A percentile compares a stretch with the other conserved stretches of the same genome.
phyloP scores from a whole-genome alignment of 768 basidiomycete species.

The Kwoniella heveanensis region DNA sequence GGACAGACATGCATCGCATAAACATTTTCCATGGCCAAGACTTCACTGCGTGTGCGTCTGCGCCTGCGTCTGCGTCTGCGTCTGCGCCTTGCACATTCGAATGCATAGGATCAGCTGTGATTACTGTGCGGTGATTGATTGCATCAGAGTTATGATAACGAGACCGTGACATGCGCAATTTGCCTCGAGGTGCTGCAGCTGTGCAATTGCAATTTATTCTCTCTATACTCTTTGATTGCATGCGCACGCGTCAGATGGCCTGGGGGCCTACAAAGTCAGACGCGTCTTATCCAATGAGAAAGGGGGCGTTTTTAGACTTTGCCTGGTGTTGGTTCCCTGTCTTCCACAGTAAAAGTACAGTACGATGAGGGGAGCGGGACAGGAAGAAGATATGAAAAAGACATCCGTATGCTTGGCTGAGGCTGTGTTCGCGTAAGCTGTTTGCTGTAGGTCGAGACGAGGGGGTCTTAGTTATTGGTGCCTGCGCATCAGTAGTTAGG shows the following conservation, averaged over 20 bases:
- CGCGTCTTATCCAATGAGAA: not conserved
- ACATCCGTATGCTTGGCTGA: slow-evolving; percentile 1
- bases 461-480: too few species aligned
- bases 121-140: too few species aligned
- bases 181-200: not conserved
- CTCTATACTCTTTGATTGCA: too few species aligned
- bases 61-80: not conserved
- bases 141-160: too few species aligned
- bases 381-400: not conserved
- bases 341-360: too few species aligned
- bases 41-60: not conserved
- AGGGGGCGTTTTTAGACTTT: not conserved
- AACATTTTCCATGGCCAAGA: not conserved
- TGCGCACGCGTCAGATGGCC: not conserved
- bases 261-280: not conserved
- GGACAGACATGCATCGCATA: not conserved
- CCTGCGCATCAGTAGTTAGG: not conserved
- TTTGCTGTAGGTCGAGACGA: too few species aligned
- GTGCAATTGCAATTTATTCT: not conserved
- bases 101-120: too few species aligned
- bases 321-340: too few species aligned
- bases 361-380: too few species aligned
- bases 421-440: too few species aligned
- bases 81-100: too few species aligned
- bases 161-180: too few species aligned